Evolutionary conservation across 2,329 filamentous ascomycete species (phyloP).

Genomic region (Rasamsonia emersonii): DNA sequence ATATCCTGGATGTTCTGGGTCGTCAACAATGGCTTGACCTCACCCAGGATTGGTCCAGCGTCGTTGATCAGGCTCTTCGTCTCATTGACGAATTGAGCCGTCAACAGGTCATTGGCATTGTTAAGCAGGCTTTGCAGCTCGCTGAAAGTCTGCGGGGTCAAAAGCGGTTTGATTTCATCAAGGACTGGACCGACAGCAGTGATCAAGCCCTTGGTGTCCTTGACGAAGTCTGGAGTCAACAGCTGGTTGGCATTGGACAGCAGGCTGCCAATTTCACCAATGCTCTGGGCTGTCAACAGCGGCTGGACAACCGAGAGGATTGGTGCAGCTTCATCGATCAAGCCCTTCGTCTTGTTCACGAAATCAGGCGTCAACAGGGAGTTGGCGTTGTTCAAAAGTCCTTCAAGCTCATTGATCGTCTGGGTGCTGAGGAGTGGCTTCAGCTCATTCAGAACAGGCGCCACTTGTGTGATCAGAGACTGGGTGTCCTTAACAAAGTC

Average conservation of each 20-base stretch:
- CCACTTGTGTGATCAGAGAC: constrained; percentile 9
- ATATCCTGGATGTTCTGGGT: constrained; percentile 16
- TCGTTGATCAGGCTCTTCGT: constrained; percentile 15
- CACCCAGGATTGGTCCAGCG: constrained; percentile 5
- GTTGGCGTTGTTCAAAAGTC: constrained; percentile 21
- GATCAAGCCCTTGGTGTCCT: constrained; percentile 18
- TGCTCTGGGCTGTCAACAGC: constrained; percentile 13
- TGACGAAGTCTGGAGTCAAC: constrained; percentile 22
- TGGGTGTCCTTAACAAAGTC: constrained; percentile 13
- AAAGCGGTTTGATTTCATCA: too few relatives aligned
- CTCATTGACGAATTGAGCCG: constrained; percentile 19
- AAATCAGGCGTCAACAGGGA: constrained; percentile 16
- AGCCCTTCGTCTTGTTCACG: constrained; percentile 6
- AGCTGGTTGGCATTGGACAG: constrained; percentile 20
- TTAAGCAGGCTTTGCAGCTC: constrained; percentile 16
- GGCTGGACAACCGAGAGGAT: too few relatives aligned
- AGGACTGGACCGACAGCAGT: constrained; percentile 14
- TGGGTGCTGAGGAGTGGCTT: constrained; percentile 7
- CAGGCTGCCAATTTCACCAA: constrained; percentile 13
- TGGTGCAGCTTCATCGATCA: constrained; percentile 13
- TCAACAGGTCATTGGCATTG: constrained; percentile 22
- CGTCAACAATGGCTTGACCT: constrained; percentile 12
- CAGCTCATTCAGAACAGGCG: constrained; percentile 10
- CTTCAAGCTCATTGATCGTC: constrained; percentile 22
- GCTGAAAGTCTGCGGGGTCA: constrained; percentile 17